Percentiles rank a stretch among this genome's conserved stretches.
Conservation (phyloP, 257 asterid species). For the Solanum bukasovii region DNA sequence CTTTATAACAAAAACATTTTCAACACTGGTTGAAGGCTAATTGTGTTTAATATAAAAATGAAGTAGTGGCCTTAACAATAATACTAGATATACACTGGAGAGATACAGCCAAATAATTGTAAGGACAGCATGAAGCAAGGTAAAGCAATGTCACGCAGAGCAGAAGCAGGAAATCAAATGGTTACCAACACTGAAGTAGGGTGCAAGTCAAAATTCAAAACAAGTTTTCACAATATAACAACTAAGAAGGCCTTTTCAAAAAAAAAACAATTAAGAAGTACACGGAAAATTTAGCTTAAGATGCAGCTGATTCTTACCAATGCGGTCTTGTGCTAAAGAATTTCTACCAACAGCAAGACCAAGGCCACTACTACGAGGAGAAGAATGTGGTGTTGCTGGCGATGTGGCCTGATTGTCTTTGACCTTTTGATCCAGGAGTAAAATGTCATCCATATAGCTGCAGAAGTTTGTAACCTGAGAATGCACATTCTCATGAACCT, state of each 20-base stretch:
- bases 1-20: background rate
- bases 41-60: background rate
- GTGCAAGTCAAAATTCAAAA: background rate
- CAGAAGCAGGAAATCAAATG: background rate
- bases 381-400: slow-evolving; percentile 18
- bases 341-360: slow-evolving; percentile 64
- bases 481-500: slow-evolving; percentile 87
- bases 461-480: slow-evolving; percentile 44
- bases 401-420: slow-evolving; percentile 8
- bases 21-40: background rate
- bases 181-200: background rate
- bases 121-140: background rate
- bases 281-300: background rate
- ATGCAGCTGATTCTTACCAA: slow-evolving; percentile 29
- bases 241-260: background rate
- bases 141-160: background rate
- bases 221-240: background rate
- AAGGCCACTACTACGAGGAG: slow-evolving; percentile 58
- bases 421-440: slow-evolving; percentile 40
- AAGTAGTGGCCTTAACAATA: background rate
- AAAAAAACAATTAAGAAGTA: background rate
- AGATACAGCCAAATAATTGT: background rate
- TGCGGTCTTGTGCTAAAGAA: slow-evolving; percentile 14
- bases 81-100: background rate
- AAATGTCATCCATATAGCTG: slow-evolving; percentile 57